Evolutionary conservation across 495 filamentous ascomycete genomes (phyloP).

Genomic region (Echria macrotheca): DNA sequence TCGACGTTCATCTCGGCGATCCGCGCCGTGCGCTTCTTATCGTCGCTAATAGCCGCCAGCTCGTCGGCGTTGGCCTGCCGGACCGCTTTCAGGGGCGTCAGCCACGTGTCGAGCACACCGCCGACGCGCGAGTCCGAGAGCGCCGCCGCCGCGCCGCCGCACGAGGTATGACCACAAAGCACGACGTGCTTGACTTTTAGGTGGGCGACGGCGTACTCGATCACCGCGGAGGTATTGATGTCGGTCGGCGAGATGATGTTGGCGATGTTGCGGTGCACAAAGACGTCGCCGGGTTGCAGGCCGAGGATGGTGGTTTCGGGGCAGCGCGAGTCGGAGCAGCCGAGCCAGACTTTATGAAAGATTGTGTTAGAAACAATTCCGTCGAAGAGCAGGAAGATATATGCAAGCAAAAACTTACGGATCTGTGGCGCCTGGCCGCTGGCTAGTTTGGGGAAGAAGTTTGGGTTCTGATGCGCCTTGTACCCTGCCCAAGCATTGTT

Average conservation of each 20-base stretch:
- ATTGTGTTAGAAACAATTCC: too few species aligned
- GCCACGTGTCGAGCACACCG: slow-evolving; percentile 74
- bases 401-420: slow-evolving; percentile 42
- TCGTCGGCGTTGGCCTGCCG: slow-evolving; percentile 51
- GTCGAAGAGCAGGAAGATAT: too few species aligned
- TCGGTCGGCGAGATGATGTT: slow-evolving; percentile 78
- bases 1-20: slow-evolving; percentile 67
- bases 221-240: slow-evolving; percentile 68
- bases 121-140: slow-evolving; percentile 64
- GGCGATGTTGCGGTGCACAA: slow-evolving; percentile 92
- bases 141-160: slow-evolving; percentile 70
- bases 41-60: slow-evolving; percentile 43
- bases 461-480: slow-evolving; percentile 59
- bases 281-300: slow-evolving; percentile 81
- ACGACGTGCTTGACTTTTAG: slow-evolving; percentile 79
- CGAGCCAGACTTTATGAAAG: slow-evolving; percentile 70
- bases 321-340: slow-evolving; percentile 84
- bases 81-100: slow-evolving; percentile 63
- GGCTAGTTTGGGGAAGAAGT: slow-evolving; percentile 66
- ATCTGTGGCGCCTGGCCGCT: slow-evolving; percentile 68
- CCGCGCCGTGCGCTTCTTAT: slow-evolving; percentile 43
- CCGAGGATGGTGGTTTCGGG: slow-evolving; percentile 81
- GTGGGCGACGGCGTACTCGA: slow-evolving; percentile 72
- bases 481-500: slow-evolving; percentile 71
- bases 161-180: slow-evolving; percentile 76